Conservation (phyloP, 2,329 filamentous ascomycete genomes). For the Fusarium continuum region DNA sequence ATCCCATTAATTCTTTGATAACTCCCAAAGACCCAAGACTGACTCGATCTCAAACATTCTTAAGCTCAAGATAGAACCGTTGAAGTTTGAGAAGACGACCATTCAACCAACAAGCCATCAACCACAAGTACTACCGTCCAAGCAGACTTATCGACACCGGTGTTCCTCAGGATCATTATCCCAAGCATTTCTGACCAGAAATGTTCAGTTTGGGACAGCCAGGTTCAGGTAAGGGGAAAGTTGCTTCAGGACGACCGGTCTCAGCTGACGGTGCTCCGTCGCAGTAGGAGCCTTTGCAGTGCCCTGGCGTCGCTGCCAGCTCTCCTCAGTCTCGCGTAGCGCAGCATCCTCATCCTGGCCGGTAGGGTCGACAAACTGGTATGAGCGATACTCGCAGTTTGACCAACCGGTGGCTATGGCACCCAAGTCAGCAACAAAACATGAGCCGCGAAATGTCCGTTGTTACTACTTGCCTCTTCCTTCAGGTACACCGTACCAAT, state of each 20-base stretch:
- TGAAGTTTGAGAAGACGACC: not conserved
- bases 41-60: not conserved
- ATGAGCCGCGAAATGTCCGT: not conserved
- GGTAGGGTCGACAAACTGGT: constrained; percentile 65
- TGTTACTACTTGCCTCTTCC: constrained; percentile 49
- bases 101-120: not conserved
- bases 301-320: constrained; percentile 57
- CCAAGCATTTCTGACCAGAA: not conserved
- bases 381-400: constrained; percentile 78
- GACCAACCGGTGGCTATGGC: constrained; percentile 73
- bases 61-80: not conserved
- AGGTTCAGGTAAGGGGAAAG: constrained; percentile 49
- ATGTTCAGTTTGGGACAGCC: constrained; percentile 9
- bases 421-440: constrained; percentile 8
- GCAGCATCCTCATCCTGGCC: constrained; percentile 59
- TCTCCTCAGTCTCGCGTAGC: constrained; percentile 59
- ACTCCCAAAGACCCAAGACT: not conserved
- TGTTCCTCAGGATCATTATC: too few relatives aligned
- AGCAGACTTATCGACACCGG: not conserved
- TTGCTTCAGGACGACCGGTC: constrained; percentile 49
- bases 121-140: not conserved
- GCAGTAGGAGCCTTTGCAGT: constrained; percentile 52
- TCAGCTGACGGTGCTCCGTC: constrained; percentile 58
- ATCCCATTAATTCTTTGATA: not conserved
- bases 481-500: constrained; percentile 71